Percentiles rank a stretch among this genome's conserved stretches.
Evolutionary conservation across 495 filamentous ascomycete genomes (phyloP).

Genomic region (Aspergillus baeticus): DNA sequence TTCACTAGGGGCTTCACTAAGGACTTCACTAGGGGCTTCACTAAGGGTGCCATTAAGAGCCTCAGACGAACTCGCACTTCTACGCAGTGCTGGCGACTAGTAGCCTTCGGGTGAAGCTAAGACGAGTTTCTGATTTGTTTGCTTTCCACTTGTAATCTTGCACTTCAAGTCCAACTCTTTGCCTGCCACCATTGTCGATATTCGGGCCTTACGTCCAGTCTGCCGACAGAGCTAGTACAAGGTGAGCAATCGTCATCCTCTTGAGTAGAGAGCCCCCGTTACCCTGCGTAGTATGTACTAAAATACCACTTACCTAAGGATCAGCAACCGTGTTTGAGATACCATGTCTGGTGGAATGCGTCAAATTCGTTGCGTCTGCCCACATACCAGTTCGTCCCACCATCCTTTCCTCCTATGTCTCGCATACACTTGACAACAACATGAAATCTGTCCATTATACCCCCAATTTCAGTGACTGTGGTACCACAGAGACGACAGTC

Average conservation of each 20-base stretch:
- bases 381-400: neutral
- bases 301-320: slow-evolving; percentile 1
- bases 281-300: no score
- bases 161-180: neutral
- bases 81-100: slow-evolving; percentile 38
- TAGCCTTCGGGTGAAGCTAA: slow-evolving; percentile 30
- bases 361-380: neutral
- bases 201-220: neutral
- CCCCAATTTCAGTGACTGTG: slow-evolving; percentile 1
- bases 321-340: neutral
- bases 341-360: neutral
- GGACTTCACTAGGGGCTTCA: no score
- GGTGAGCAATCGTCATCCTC: neutral
- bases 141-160: neutral
- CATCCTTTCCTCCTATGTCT: neutral
- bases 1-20: no score
- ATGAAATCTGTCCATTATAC: neutral
- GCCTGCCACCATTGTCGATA: no score
- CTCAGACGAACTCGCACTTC: slow-evolving; percentile 36
- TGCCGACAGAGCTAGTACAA: neutral
- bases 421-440: neutral
- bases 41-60: no score
- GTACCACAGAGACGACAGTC: neutral
- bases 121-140: slow-evolving; percentile 17
- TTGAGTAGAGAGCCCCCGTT: no score